Evolutionary conservation across 148 eudicot genomes (phyloP).

Genomic region (Beta vulgaris): DNA sequence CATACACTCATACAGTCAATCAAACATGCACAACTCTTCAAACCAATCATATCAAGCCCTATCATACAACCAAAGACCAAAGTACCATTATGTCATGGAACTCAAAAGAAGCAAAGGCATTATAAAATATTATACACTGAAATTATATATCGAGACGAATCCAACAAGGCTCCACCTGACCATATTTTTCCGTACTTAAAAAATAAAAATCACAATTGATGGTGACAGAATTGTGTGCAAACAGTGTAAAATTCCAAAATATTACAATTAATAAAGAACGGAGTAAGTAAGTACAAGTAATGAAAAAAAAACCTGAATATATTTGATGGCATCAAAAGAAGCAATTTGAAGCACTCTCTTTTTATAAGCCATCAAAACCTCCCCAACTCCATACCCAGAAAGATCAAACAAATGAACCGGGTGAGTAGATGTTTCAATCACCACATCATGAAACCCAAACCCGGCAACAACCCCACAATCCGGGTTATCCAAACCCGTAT

Average conservation of each 20-base stretch:
- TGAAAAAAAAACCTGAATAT: constrained; percentile 63
- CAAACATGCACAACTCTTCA: background rate
- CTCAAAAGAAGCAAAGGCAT: too few species aligned
- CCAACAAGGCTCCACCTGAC: too few species aligned
- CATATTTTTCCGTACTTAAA: too few species aligned
- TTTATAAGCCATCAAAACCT: constrained; percentile 76
- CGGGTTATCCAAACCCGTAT: constrained; percentile 10
- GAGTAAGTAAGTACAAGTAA: constrained; percentile 5
- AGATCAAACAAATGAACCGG: constrained; percentile 67
- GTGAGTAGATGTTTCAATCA: constrained; percentile 78
- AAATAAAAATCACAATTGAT: too few species aligned
- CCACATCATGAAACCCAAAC: constrained; percentile 91
- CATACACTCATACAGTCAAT: background rate
- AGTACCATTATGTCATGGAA: too few species aligned
- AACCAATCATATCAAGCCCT: background rate
- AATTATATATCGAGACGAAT: too few species aligned
- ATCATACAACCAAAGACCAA: background rate
- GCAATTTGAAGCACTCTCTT: constrained; percentile 65
- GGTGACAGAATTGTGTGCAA: too few species aligned
- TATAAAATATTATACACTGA: too few species aligned
- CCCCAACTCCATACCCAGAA: constrained; percentile 45
- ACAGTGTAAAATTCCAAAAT: too few species aligned
- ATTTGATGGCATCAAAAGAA: constrained; percentile 43
- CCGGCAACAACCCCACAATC: constrained; percentile 42
- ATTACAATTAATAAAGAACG: background rate